A percentile compares a stretch with the other conserved stretches of the same genome.
phyloP scores from a whole-genome alignment of 2,329 filamentous ascomycete genomes.

The Sporothrix brunneoviolacea region DNA sequence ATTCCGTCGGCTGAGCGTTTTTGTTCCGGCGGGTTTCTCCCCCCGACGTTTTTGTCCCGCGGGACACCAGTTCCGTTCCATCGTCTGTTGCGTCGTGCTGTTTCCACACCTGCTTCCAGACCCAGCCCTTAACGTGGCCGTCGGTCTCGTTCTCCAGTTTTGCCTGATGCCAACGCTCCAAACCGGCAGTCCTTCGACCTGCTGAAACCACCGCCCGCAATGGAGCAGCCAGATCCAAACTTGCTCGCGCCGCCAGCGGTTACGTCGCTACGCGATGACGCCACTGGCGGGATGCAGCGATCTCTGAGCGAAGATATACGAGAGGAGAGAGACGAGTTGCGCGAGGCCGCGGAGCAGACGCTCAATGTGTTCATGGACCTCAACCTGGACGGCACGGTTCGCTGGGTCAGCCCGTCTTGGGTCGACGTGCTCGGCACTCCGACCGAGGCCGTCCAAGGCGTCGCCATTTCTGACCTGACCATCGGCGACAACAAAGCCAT shows the following conservation, averaged over 20 bases:
- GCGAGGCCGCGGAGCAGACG: slow-evolving; percentile 92
- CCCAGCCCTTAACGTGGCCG: too few relatives aligned
- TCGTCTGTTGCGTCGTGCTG: too few relatives aligned
- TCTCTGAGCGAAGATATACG: slow-evolving; percentile 83
- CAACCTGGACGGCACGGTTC: slow-evolving; percentile 79
- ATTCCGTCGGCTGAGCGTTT: too few relatives aligned
- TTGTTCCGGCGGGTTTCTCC: background rate
- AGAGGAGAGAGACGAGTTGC: slow-evolving; percentile 87
- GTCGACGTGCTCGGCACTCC: slow-evolving; percentile 80
- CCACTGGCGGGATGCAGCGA: slow-evolving; percentile 50
- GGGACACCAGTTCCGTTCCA: too few relatives aligned
- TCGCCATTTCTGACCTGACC: slow-evolving; percentile 72
- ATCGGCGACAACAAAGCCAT: slow-evolving; percentile 68
- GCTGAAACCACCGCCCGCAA: slow-evolving; percentile 22
- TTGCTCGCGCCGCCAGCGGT: slow-evolving; percentile 49
- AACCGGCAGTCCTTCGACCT: background rate
- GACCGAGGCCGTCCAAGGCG: slow-evolving; percentile 65
- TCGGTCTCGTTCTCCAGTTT: background rate
- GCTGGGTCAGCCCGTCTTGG: slow-evolving; percentile 97
- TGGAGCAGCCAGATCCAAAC: slow-evolving; percentile 33
- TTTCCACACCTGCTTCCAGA: too few relatives aligned
- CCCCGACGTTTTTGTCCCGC: background rate
- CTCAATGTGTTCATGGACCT: slow-evolving; percentile 95
- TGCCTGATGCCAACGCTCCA: background rate
- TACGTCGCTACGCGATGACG: slow-evolving; percentile 43